Percentiles rank a stretch among this genome's conserved stretches.
These are phyloP conservation scores for Rehmannia glutinosa DNA, from an alignment of 257 asterid species.

Conservation along the genomic window DNA sequence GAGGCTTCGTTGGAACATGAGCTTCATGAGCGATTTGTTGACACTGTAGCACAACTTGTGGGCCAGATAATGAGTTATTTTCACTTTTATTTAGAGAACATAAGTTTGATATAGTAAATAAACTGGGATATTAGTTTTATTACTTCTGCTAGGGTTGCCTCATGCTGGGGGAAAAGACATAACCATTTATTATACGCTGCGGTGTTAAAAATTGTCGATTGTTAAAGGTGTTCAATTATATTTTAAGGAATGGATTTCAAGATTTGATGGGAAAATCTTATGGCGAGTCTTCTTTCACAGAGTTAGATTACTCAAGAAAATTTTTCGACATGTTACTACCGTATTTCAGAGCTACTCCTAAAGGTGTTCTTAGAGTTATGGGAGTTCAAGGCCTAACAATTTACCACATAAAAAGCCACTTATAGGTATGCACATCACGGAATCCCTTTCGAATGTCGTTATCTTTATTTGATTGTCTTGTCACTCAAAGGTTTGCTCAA, in stretches of 20 bases:
- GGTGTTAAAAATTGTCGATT: not conserved
- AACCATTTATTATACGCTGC: not conserved
- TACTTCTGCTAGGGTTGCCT: not conserved
- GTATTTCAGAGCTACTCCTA: constrained; percentile 87
- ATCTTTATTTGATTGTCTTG: not conserved
- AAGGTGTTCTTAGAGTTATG: constrained; percentile 97
- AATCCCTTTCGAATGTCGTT: constrained; percentile 8
- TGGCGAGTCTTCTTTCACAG: not conserved
- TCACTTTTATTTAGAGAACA: constrained; percentile 12
- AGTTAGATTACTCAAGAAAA: not conserved
- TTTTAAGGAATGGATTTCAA: too few species aligned
- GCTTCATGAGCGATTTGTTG: constrained; percentile 87
- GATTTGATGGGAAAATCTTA: not conserved
- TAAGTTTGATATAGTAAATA: not conserved
- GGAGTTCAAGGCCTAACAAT: constrained; percentile 96
- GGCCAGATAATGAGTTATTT: constrained; percentile 76
- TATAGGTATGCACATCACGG: constrained; percentile 52
- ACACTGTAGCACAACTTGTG: constrained; percentile 93
- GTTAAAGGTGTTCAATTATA: not conserved
- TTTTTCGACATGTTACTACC: constrained; percentile 13
- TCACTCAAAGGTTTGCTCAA: constrained; percentile 10
- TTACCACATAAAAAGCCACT: constrained; percentile 97
- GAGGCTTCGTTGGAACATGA: constrained; percentile 91
- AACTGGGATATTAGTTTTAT: not conserved
- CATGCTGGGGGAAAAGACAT: not conserved